phyloP scores from a whole-genome alignment of 495 filamentous ascomycete species.

The Aspergillus campestris region DNA sequence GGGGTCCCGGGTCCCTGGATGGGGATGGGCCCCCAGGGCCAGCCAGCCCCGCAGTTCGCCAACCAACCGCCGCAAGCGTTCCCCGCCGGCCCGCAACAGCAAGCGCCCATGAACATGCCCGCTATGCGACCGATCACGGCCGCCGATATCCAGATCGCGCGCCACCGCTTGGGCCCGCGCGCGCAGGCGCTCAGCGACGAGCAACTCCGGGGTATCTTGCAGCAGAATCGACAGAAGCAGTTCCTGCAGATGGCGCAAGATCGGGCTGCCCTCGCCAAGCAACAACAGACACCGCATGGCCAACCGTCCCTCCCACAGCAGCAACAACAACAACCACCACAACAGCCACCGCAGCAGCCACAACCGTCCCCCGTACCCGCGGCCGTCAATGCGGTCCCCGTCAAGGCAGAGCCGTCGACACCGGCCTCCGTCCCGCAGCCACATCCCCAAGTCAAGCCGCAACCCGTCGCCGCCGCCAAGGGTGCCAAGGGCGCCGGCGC shows the following conservation, averaged over 20 bases:
- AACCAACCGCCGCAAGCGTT: slow-evolving; percentile 25
- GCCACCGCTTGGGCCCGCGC: slow-evolving; percentile 30
- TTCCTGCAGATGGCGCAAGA: slow-evolving; percentile 24
- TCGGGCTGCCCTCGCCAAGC: slow-evolving; percentile 19
- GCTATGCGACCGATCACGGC: slow-evolving; percentile 30
- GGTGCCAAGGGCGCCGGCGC: slow-evolving; percentile 16
- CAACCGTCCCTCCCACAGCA: slow-evolving; percentile 21
- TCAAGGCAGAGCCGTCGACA: too few relatives aligned
- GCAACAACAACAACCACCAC: slow-evolving; percentile 25
- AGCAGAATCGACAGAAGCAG: slow-evolving; percentile 28
- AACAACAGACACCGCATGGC: slow-evolving; percentile 16
- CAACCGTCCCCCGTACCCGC: too few relatives aligned
- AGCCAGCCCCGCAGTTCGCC: slow-evolving; percentile 21
- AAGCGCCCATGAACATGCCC: slow-evolving; percentile 17
- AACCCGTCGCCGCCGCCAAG: slow-evolving; percentile 18
- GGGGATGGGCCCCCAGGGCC: slow-evolving; percentile 18
- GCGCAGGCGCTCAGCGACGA: slow-evolving; percentile 42
- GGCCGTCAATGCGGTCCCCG: too few relatives aligned
- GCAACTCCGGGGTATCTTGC: slow-evolving; percentile 39
- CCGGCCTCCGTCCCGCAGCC: slow-evolving; percentile 1
- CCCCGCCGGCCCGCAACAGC: slow-evolving; percentile 18
- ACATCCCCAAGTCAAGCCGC: slow-evolving; percentile 13
- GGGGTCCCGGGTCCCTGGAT: slow-evolving; percentile 19
- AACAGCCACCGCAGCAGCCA: slow-evolving; percentile 18
- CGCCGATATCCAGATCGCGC: slow-evolving; percentile 40